Base-by-base conservation (phyloP, 1,284 basidiomycete genomes). In the Ceratobasidium sp. region DNA sequence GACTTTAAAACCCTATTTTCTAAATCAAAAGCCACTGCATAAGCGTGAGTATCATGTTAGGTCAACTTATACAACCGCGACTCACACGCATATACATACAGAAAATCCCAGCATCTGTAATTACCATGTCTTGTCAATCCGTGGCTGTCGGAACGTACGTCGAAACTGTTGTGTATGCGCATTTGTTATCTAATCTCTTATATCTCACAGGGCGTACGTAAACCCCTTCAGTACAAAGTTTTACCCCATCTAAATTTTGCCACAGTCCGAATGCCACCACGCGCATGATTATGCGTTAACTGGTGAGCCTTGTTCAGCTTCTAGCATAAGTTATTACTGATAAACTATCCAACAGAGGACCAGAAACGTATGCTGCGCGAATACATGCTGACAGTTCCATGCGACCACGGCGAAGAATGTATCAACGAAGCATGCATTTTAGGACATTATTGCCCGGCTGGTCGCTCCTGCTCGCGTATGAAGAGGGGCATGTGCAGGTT, bases 351-450 rank as follows among this genome's bases (percentile, higher is more conserved):
- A 54, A 39, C 47, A 74, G 71, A 74, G 23, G 58, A 74, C 20
- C 71, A 74, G 47, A 74, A 74, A 33, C 45, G 13, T 51, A 39
- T 47, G 20, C 47, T 74, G 31, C 71, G 45, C 35, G 71, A 74
- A 20, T 74, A 74, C 26, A 74, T 74, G 71, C 54, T 8, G 35
- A 74, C 71, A 6, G 71, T 74, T 7, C 71, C 71, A 37, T 74
- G 71, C 60, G 71, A 74, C 47, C 71, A 74, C 35, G 71, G 71
- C 20, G 60, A 74, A 31, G 39, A 63, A 1, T 74, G 71, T 54
- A 74, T 74, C 60, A 74, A 74, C 26, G 71, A 74, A 64, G 71
- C 71, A 17, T 74, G 71, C 20, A 74, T 74, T 45, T 28, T 74
- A 33, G 71, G 71, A 2, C 71, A 74, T 33, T 47, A 33, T 26